Evolutionary conservation across 352 stramenopile species (phyloP).

Genomic region (Phytophthora vignae): DNA sequence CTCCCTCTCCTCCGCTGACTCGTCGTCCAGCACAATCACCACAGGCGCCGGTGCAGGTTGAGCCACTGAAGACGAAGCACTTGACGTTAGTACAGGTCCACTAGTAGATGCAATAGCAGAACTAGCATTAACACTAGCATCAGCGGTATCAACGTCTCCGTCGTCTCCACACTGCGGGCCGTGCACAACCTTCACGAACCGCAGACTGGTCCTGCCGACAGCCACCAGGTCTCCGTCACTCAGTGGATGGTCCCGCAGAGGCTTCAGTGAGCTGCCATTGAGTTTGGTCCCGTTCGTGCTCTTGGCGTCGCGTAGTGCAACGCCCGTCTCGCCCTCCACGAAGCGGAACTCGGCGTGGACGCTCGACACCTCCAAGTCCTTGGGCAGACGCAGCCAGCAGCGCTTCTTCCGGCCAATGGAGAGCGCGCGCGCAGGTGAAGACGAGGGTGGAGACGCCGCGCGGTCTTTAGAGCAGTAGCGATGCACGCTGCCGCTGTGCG

Average conservation of each 20-base stretch:
- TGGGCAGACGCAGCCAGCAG: slow-evolving; percentile 58
- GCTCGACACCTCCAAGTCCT: slow-evolving; percentile 71
- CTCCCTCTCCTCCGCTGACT: slow-evolving; percentile 9
- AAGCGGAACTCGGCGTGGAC: slow-evolving; percentile 57
- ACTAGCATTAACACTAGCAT: neutral
- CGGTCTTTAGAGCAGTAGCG: slow-evolving; percentile 17
- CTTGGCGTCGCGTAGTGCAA: slow-evolving; percentile 44
- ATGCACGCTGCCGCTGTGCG: slow-evolving; percentile 23
- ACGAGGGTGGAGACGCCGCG: neutral
- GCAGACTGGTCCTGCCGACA: slow-evolving; percentile 51
- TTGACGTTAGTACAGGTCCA: slow-evolving; percentile 9
- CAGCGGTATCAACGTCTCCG: neutral
- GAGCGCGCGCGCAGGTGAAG: slow-evolving; percentile 19
- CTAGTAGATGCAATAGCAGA: neutral
- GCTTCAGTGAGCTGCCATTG: slow-evolving; percentile 45
- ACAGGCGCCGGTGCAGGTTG: slow-evolving; percentile 1
- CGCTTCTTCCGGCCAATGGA: slow-evolving; percentile 54
- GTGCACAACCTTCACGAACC: slow-evolving; percentile 42
- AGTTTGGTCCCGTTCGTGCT: slow-evolving; percentile 72
- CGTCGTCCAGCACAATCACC: slow-evolving; percentile 28
- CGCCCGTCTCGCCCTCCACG: neutral
- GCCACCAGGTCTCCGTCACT: slow-evolving; percentile 49
- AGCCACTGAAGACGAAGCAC: slow-evolving; percentile 19
- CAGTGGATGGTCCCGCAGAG: slow-evolving; percentile 39
- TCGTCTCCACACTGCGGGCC: slow-evolving; percentile 16